phyloP scores from a whole-genome alignment of 2,329 filamentous ascomycete species.

The Cladosporium sp. region DNA sequence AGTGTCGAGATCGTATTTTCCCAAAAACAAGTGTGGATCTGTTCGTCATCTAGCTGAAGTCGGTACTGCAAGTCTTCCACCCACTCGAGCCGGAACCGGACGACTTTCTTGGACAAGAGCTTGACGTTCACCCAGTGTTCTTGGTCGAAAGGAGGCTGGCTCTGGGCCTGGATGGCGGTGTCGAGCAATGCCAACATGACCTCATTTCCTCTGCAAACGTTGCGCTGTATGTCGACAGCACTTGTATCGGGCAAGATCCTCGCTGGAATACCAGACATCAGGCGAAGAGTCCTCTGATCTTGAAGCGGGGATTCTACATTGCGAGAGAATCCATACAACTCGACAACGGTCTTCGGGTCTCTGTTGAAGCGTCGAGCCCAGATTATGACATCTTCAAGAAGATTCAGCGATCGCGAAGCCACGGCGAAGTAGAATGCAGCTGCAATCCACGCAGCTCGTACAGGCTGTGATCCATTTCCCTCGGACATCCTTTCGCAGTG shows the following conservation, averaged over 20 bases:
- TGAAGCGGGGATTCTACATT: neutral
- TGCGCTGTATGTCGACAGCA: neutral
- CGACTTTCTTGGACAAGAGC: slow-evolving; percentile 15
- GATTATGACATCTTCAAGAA: slow-evolving; percentile 29
- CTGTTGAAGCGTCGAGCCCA: slow-evolving; percentile 36
- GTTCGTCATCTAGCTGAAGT: slow-evolving; percentile 16
- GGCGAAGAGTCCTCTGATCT: neutral
- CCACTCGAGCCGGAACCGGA: slow-evolving; percentile 14
- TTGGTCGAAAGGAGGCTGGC: slow-evolving; percentile 31
- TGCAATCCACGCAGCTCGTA: neutral
- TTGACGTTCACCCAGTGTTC: slow-evolving; percentile 16
- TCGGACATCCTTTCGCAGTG: neutral
- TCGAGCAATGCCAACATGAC: slow-evolving; percentile 30
- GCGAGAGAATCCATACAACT: neutral
- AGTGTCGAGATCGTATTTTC: slow-evolving; percentile 21
- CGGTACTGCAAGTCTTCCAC: slow-evolving; percentile 16
- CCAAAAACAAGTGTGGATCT: slow-evolving; percentile 26
- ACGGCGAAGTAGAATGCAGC: neutral
- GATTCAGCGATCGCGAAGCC: slow-evolving; percentile 28
- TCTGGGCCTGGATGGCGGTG: slow-evolving; percentile 24
- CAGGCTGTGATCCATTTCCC: neutral
- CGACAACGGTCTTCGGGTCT: slow-evolving; percentile 25
- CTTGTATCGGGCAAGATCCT: neutral
- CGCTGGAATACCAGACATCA: neutral
- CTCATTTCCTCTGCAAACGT: slow-evolving; percentile 23